These are phyloP conservation scores for Acacia pycnantha DNA, from an alignment of 331 rosid species.

Conservation along the genomic window DNA sequence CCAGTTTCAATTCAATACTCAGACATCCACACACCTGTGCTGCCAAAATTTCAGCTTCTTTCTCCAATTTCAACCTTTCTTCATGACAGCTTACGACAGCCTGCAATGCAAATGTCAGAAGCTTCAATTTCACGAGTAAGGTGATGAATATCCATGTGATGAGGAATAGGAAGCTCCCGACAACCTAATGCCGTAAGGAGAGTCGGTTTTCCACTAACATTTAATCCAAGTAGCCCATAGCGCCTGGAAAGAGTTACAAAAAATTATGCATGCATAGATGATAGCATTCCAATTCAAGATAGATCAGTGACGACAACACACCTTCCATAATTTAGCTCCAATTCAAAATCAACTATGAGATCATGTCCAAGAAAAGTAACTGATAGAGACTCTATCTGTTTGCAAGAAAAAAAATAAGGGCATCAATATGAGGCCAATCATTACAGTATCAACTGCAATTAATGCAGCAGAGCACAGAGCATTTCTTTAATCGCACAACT, in stretches of 20 bases:
- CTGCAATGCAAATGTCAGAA: constrained; percentile 85
- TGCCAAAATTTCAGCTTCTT: constrained; percentile 79
- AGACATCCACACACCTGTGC: constrained; percentile 53
- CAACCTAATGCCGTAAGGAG: constrained; percentile 81
- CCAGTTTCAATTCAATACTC: too few species aligned
- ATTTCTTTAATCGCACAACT: neutral
- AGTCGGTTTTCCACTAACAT: constrained; percentile 97
- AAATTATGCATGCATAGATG: neutral
- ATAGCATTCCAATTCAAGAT: neutral
- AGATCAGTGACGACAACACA: constrained; percentile 37
- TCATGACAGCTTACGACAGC: constrained; percentile 94
- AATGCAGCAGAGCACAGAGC: neutral
- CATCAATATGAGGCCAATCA: neutral
- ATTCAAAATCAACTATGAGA: constrained; percentile 83
- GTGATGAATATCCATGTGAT: constrained; percentile 96
- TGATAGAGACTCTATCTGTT: constrained; percentile 90
- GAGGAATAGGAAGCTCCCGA: constrained; percentile 98
- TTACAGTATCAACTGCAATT: neutral
- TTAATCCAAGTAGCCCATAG: constrained; percentile 92
- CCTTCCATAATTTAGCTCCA: constrained; percentile 98
- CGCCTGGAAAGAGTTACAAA: constrained; percentile 58
- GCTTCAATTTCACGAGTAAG: constrained; percentile 95
- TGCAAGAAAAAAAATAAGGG: constrained; percentile 6
- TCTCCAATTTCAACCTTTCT: constrained; percentile 85
- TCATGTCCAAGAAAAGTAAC: constrained; percentile 99